Conservation (phyloP, 1,139 yeast genomes). For the Suhomyces ambrosiae region DNA sequence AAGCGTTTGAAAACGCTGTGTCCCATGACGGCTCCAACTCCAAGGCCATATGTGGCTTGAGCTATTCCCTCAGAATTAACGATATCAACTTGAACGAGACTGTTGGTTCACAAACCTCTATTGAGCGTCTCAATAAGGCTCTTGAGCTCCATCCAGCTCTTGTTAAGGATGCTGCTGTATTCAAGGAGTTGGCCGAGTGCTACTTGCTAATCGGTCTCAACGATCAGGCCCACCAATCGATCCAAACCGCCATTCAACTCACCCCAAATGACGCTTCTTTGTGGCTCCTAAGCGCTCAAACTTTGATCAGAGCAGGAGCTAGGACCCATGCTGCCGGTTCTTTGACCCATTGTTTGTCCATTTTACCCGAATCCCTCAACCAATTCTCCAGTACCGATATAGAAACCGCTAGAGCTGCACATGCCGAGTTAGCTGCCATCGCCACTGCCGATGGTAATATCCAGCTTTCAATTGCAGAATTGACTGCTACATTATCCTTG, state of each 20-base stretch:
- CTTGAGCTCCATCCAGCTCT: constrained; percentile 38
- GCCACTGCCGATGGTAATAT: constrained; percentile 54
- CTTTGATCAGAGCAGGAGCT: constrained; percentile 44
- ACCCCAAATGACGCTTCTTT: constrained; percentile 46
- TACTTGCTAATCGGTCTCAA: constrained; percentile 48
- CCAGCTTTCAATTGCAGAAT: constrained; percentile 49
- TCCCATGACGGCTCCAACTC: constrained; percentile 44
- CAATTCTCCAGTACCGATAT: constrained; percentile 34
- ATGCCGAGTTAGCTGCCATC: constrained; percentile 55
- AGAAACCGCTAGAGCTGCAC: constrained; percentile 53
- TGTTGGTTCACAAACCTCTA: constrained; percentile 43
- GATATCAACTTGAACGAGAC: constrained; percentile 41
- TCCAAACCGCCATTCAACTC: constrained; percentile 48
- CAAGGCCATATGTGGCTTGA: constrained; percentile 47
- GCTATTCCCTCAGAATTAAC: constrained; percentile 39
- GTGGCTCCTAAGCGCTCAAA: constrained; percentile 52
- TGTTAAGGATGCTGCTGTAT: constrained; percentile 36
- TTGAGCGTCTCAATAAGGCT: constrained; percentile 44
- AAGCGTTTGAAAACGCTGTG: constrained; percentile 50
- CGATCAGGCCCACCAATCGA: constrained; percentile 54
- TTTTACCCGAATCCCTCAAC: constrained; percentile 34
- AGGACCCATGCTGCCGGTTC: constrained; percentile 49
- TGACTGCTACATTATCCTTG: constrained; percentile 49
- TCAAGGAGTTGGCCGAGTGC: constrained; percentile 53
- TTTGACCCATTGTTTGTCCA: constrained; percentile 45